Evolutionary conservation across 2,329 filamentous ascomycete genomes (phyloP), one percentile per base, ranked within the genome.

Genomic region (Diaporthe destruens): DNA sequence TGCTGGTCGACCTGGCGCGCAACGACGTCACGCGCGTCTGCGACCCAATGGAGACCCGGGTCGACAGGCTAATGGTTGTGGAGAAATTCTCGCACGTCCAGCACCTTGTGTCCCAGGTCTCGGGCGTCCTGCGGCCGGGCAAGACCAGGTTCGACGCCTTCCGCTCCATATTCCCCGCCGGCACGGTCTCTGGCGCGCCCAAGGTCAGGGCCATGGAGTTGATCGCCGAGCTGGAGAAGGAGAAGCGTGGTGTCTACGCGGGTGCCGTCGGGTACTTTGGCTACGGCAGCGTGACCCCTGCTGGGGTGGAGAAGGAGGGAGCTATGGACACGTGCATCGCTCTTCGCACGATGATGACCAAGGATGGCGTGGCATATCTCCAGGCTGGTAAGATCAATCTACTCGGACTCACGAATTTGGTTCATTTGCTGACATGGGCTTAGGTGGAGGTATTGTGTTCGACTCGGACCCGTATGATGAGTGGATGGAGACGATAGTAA

Each of bases 131-230:
- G 76, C 89, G 96, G 57, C 87, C 89, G 6, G 95, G 88, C 51
- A 95, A 95, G 86, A 96, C 94, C 39, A 90, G 96, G 72, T 99
- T 98, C 83, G 96, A 98, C 80, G 96, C 96, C 12, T 97, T 99
- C 85, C 90, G 96, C 51, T 95, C 93, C 76, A 98, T 99, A 78
- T 99, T 99, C 85, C 96, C 96, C 0, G 96, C 96, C 6, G 96
- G 96, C 71, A 99, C 96, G 0, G 96, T 98, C 39, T 96, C 93
- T 23, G 96, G 96, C 6, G 96, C 96, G 5, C 96, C 96, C 72
- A 99, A 99, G 85, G 95, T 99, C 71, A 91, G 92, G 75, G 96
- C 96, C 3, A 99, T 99, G 96, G 94, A 98, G 84, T 87, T 99
- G 74, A 99, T 99, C 78, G 95, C 94, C 59, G 96, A 98, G 84